Conservation (phyloP, 2,329 filamentous ascomycete genomes). For the Microsporum ferrugineum region DNA sequence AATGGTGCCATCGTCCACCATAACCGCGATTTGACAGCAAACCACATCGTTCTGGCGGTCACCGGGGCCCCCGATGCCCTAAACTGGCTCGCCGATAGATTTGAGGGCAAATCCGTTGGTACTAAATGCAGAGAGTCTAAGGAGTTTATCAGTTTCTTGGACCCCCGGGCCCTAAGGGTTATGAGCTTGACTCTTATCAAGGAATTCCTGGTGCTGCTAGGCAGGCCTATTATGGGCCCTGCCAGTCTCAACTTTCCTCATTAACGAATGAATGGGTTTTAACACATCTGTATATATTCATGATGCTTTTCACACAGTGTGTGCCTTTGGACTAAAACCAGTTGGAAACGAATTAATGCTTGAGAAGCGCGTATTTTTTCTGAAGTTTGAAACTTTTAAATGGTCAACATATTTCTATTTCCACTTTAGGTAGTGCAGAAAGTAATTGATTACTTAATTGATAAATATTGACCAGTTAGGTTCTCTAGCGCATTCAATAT, state of each 20-base stretch:
- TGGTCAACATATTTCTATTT: too few species aligned
- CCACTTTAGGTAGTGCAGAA: too few species aligned
- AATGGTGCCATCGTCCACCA: slow-evolving; percentile 35
- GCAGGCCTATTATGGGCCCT: slow-evolving; percentile 3
- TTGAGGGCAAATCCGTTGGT: slow-evolving; percentile 11
- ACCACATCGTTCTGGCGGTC: slow-evolving; percentile 28
- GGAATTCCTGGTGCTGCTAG: slow-evolving; percentile 6
- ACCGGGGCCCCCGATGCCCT: slow-evolving; percentile 26
- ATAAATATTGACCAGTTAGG: too few species aligned
- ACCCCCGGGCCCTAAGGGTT: slow-evolving; percentile 7
- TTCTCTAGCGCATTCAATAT: too few species aligned
- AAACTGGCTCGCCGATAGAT: slow-evolving; percentile 21
- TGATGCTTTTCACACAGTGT: neutral
- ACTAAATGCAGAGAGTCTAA: slow-evolving; percentile 5
- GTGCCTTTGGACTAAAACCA: neutral
- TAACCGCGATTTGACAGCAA: slow-evolving; percentile 35
- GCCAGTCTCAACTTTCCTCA: neutral
- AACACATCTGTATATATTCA: neutral
- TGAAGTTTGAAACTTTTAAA: neutral
- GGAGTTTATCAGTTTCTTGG: slow-evolving; percentile 6
- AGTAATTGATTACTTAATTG: too few species aligned
- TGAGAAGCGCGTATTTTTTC: neutral
- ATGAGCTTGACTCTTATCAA: slow-evolving; percentile 4
- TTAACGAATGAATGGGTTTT: neutral
- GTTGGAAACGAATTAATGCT: neutral